These are phyloP conservation scores for Rhinocladiella mackenziei DNA, from an alignment of 2,329 filamentous ascomycete genomes.

Conservation along the genomic window DNA sequence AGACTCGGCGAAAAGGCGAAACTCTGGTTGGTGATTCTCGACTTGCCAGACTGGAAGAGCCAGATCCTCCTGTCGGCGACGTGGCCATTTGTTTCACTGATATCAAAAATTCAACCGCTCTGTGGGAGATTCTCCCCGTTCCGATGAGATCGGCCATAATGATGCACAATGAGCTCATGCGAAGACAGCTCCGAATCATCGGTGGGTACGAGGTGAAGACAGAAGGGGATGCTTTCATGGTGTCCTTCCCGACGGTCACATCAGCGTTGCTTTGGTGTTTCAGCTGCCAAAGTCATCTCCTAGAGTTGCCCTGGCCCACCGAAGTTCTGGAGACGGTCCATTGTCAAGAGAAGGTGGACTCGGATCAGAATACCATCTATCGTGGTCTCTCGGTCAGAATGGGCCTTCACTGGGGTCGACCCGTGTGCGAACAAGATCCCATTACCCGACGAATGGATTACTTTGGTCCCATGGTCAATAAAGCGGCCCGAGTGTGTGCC, in stretches of 20 bases:
- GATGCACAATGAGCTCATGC: slow-evolving; percentile 95
- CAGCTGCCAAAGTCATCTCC: slow-evolving; percentile 79
- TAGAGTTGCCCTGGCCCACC: slow-evolving; percentile 87
- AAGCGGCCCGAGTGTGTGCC: slow-evolving; percentile 85
- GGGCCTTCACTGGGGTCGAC: slow-evolving; percentile 94
- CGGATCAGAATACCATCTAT: slow-evolving; percentile 85
- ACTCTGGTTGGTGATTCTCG: slow-evolving; percentile 68
- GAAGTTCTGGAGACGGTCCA: slow-evolving; percentile 85
- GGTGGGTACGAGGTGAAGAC: slow-evolving; percentile 99
- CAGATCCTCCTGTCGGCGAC: slow-evolving; percentile 84
- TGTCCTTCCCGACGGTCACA: slow-evolving; percentile 93
- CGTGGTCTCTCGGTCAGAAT: slow-evolving; percentile 91
- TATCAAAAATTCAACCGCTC: slow-evolving; percentile 94
- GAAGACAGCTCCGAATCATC: slow-evolving; percentile 84
- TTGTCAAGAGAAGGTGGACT: slow-evolving; percentile 76
- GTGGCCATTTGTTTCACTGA: slow-evolving; percentile 96
- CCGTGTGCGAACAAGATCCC: slow-evolving; percentile 91
- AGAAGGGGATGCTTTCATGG: slow-evolving; percentile 99
- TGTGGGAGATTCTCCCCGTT: slow-evolving; percentile 93
- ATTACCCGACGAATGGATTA: slow-evolving; percentile 99
- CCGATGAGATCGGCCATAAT: slow-evolving; percentile 97
- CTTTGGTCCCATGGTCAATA: slow-evolving; percentile 98
- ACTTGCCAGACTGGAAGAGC: slow-evolving; percentile 82
- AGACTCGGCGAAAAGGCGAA: slow-evolving; percentile 55
- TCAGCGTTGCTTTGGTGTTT: slow-evolving; percentile 95